These are phyloP conservation scores for Coemansia sp. DNA, from an alignment of 192 early-diverging fungal species.

Conservation along the genomic window DNA sequence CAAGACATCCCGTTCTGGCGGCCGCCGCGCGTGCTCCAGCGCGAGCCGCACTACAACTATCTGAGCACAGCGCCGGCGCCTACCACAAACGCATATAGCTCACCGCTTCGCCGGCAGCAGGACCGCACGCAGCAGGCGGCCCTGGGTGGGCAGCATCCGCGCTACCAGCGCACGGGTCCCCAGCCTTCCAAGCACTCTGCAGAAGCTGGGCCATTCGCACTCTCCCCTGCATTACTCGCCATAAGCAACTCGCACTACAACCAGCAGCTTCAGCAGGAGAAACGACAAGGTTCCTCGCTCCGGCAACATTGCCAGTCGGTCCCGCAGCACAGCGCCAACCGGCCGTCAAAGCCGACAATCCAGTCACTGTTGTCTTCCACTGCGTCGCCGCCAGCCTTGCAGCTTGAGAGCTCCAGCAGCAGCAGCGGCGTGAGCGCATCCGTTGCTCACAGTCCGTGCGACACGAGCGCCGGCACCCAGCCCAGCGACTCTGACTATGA, in stretches of 20 bases:
- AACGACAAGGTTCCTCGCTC: too few relatives aligned
- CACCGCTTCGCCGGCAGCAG: too few relatives aligned
- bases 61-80: background rate
- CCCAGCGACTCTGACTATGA: slow-evolving; percentile 7
- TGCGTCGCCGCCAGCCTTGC: background rate
- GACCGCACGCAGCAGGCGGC: background rate
- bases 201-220: slow-evolving; percentile 2
- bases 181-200: background rate
- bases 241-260: slow-evolving; percentile 41
- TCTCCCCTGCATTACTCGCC: slow-evolving; percentile 35
- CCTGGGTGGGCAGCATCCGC: background rate
- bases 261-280: slow-evolving; percentile 17
- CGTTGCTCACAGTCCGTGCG: background rate
- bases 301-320: too few relatives aligned
- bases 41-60: slow-evolving; percentile 48
- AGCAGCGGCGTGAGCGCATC: background rate
- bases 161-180: background rate
- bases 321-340: background rate
- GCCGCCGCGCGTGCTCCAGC: slow-evolving; percentile 49
- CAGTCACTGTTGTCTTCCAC: slow-evolving; percentile 14
- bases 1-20: slow-evolving; percentile 53
- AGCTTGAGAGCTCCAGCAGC: background rate
- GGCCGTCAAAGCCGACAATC: slow-evolving; percentile 12
- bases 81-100: too few relatives aligned
- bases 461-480: background rate